These are phyloP conservation scores for Pleurotus cornucopiae DNA, from an alignment of 768 basidiomycete species.

Conservation along the genomic window DNA sequence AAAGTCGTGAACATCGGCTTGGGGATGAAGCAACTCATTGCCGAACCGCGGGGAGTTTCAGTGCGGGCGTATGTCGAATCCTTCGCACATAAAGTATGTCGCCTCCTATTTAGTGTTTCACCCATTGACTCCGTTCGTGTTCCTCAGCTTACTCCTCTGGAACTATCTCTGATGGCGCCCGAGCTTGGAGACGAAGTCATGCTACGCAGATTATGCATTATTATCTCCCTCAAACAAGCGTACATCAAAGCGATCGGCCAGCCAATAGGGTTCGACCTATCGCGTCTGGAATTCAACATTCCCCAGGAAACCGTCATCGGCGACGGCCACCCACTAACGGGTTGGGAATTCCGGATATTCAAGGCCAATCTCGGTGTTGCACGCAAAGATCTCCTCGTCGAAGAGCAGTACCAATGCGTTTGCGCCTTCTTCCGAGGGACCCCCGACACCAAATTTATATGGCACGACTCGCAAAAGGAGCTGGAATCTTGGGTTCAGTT, in stretches of 20 bases:
- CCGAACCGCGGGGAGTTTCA: constrained; percentile 56
- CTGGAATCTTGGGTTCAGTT: constrained; percentile 82
- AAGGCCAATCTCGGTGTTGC: constrained; percentile 67
- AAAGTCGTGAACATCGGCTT: constrained; percentile 81
- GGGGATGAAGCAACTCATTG: constrained; percentile 65
- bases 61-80: constrained; percentile 67
- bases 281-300: constrained; percentile 79
- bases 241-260: constrained; percentile 86
- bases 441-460: constrained; percentile 63
- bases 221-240: constrained; percentile 75
- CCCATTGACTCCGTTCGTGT: neutral
- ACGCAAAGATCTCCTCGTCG: constrained; percentile 47
- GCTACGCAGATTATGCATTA: constrained; percentile 70
- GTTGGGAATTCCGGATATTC: constrained; percentile 88
- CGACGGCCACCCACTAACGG: constrained; percentile 64
- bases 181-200: constrained; percentile 58
- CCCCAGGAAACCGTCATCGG: constrained; percentile 54
- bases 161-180: constrained; percentile 48
- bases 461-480: constrained; percentile 62
- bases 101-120: neutral
- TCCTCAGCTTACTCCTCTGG: constrained; percentile 30
- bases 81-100: constrained; percentile 65
- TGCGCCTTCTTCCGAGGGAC: constrained; percentile 74
- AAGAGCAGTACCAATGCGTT: constrained; percentile 74
- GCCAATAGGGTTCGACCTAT: constrained; percentile 74